Evolutionary conservation across 345 rosid species (phyloP).

Genomic region (Populus alba): DNA sequence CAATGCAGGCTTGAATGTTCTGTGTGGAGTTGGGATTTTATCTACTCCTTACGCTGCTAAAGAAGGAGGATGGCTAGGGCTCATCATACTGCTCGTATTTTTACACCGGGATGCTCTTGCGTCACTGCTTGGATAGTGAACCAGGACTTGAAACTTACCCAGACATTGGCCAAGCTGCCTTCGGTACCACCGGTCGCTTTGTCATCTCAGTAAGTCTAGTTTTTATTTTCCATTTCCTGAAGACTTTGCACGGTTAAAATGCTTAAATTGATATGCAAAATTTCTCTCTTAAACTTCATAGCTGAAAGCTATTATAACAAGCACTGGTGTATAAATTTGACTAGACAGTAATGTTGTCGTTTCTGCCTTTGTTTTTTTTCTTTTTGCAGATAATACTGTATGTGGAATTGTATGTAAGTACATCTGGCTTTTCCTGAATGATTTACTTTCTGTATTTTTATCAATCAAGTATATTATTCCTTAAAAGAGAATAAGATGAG

Average conservation of each 20-base stretch:
- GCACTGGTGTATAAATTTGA: not conserved
- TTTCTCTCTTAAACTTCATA: not conserved
- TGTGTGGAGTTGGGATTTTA: constrained; percentile 94
- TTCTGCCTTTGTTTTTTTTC: constrained; percentile 1
- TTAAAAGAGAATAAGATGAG: not conserved
- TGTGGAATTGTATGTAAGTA: constrained; percentile 86
- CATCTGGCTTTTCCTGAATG: constrained; percentile 26
- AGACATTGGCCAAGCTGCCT: constrained; percentile 92
- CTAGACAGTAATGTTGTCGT: not conserved
- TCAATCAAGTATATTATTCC: not conserved
- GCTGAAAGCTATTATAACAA: not conserved
- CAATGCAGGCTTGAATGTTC: constrained; percentile 72
- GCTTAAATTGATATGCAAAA: not conserved
- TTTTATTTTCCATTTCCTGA: not conserved
- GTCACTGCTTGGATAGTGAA: constrained; percentile 79
- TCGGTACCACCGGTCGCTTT: constrained; percentile 66
- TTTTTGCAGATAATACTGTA: constrained; percentile 71
- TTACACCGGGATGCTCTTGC: constrained; percentile 84
- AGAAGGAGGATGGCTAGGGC: constrained; percentile 92
- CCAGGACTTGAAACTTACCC: constrained; percentile 90
- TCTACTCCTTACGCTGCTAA: constrained; percentile 89
- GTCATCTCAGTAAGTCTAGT: constrained; percentile 61
- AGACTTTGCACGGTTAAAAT: not conserved
- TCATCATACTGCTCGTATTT: constrained; percentile 57
- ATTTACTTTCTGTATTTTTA: constrained; percentile 3